Evolutionary conservation across 2,329 filamentous ascomycete species (phyloP).

Genomic region (Drechslerella coelobrocha): DNA sequence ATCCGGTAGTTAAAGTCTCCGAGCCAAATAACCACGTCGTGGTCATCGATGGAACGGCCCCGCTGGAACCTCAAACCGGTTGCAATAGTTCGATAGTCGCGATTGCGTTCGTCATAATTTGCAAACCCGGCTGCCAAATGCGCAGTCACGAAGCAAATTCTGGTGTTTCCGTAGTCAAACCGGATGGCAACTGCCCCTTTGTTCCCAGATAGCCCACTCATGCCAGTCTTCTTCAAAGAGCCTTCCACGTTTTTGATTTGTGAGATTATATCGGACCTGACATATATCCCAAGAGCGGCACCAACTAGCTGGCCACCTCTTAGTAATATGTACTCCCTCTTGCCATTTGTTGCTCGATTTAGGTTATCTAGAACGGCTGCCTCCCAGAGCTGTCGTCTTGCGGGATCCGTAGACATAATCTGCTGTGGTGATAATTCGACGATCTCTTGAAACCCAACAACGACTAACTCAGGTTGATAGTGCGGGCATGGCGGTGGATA

Average conservation of each 20-base stretch:
- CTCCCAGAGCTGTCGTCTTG: constrained; percentile 85
- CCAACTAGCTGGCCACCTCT: constrained; percentile 94
- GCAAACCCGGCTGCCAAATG: constrained; percentile 94
- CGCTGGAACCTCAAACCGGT: constrained; percentile 87
- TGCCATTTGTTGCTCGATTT: constrained; percentile 69
- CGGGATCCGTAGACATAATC: constrained; percentile 97
- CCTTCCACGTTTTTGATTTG: constrained; percentile 97
- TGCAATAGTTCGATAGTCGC: constrained; percentile 88
- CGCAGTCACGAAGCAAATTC: constrained; percentile 92
- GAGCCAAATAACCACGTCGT: constrained; percentile 90
- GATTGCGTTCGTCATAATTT: constrained; percentile 95
- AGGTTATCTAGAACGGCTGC: constrained; percentile 76
- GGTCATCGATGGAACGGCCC: constrained; percentile 88
- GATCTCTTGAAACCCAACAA: constrained; percentile 95
- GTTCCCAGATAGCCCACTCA: constrained; percentile 97
- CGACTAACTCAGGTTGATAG: constrained; percentile 80
- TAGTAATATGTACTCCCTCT: constrained; percentile 84
- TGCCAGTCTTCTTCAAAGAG: constrained; percentile 89
- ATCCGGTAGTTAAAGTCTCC: constrained; percentile 99
- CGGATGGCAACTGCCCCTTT: constrained; percentile 97
- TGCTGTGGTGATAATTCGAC: constrained; percentile 97
- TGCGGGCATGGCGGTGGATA: constrained; percentile 70
- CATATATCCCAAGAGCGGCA: constrained; percentile 89
- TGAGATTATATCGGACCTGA: constrained; percentile 75
- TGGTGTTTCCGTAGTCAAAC: constrained; percentile 91